Conservation (phyloP, 2,329 filamentous ascomycete species). For the Colletotrichum sp. region DNA sequence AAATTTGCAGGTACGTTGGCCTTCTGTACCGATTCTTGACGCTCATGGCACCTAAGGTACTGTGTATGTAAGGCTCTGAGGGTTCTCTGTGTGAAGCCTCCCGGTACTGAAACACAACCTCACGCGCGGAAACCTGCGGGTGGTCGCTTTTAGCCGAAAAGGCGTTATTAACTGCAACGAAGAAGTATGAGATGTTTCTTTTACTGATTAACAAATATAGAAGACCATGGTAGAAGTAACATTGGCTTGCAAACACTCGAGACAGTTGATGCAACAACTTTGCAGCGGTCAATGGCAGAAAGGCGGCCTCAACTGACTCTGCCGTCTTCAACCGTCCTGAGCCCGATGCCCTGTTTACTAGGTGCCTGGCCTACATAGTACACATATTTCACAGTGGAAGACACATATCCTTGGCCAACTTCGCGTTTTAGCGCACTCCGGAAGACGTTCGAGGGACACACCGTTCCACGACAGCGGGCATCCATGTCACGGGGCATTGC, state of each 20-base stretch:
- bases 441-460: neutral
- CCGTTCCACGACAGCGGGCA: neutral
- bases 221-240: neutral
- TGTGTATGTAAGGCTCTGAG: neutral
- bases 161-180: neutral
- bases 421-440: neutral
- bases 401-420: neutral
- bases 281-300: neutral
- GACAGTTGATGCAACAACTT: neutral
- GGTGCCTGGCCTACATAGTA: no score
- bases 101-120: neutral
- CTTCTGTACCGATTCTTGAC: neutral
- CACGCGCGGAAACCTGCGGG: neutral
- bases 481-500: neutral
- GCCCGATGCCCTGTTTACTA: neutral
- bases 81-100: neutral
- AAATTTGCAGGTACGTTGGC: neutral
- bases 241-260: neutral
- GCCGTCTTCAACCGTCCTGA: neutral
- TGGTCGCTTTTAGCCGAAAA: neutral
- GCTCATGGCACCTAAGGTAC: neutral
- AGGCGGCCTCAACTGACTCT: neutral
- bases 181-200: neutral
- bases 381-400: neutral
- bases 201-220: neutral